Conservation (phyloP, 306 rosid species). For the Cyamopsis tetragonoloba region DNA sequence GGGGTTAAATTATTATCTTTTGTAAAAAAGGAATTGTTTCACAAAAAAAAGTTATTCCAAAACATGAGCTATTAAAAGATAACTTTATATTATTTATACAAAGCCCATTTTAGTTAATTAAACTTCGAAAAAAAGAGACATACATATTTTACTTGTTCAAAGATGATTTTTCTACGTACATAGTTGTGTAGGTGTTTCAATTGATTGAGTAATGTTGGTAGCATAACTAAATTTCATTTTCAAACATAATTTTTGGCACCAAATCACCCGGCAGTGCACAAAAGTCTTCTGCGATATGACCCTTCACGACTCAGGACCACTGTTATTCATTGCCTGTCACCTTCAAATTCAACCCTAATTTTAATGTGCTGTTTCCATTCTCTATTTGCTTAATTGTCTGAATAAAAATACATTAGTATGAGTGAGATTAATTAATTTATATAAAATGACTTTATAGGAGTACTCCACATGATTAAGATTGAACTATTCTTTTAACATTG, state of each 20-base stretch:
- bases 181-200: not conserved
- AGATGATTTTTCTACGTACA: not conserved
- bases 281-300: conserved; percentile 24
- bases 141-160: not conserved
- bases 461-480: too few relatives aligned
- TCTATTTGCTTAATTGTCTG: too few relatives aligned
- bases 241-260: conserved; percentile 23
- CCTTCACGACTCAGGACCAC: conserved; percentile 20
- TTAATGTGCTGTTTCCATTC: too few relatives aligned
- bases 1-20: not conserved
- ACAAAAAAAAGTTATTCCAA: not conserved
- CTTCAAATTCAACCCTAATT: conserved; percentile 12
- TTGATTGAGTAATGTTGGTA: not conserved
- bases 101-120: not conserved
- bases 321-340: conserved; percentile 7
- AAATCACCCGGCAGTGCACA: conserved; percentile 23
- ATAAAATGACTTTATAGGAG: too few relatives aligned
- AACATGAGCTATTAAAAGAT: not conserved
- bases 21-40: not conserved
- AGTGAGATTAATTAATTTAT: too few relatives aligned
- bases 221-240: conserved; percentile 3
- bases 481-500: not conserved
- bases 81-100: not conserved
- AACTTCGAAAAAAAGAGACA: not conserved
- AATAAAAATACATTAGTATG: too few relatives aligned